Conservation (phyloP, 768 basidiomycete species). For the Hortiboletus campestris region DNA sequence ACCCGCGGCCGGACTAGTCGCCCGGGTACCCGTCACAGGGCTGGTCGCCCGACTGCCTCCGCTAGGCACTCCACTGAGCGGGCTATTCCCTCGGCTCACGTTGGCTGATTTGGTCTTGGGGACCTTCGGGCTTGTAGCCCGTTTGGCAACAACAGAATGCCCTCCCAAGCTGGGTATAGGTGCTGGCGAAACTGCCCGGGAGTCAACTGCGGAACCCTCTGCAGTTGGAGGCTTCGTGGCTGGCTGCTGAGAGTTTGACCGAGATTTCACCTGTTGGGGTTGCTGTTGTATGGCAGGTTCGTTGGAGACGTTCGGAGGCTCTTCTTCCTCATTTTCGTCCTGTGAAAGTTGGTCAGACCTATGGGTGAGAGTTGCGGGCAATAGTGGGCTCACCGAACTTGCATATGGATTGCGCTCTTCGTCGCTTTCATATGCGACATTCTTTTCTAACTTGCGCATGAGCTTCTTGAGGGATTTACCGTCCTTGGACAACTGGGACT, state of each 20-base stretch:
- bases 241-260: conserved; percentile 40
- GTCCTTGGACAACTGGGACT: conserved; percentile 59
- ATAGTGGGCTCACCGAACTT: conserved; percentile 54
- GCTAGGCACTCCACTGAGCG: conserved; percentile 39
- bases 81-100: conserved; percentile 57
- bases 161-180: conserved; percentile 60
- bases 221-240: conserved; percentile 33
- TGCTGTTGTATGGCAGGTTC: conserved; percentile 44
- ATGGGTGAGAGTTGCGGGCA: background rate
- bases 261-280: conserved; percentile 45
- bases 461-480: conserved; percentile 84
- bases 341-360: conserved; percentile 22
- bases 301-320: conserved; percentile 40
- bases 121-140: conserved; percentile 79
- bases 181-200: conserved; percentile 55
- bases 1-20: conserved; percentile 33
- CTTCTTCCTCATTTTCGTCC: conserved; percentile 77
- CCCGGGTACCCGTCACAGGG: conserved; percentile 39
- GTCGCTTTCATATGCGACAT: conserved; percentile 77
- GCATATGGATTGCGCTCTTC: conserved; percentile 81
- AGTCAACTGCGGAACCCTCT: conserved; percentile 33
- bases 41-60: conserved; percentile 53
- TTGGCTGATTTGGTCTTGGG: conserved; percentile 53
- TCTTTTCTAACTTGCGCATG: conserved; percentile 80
- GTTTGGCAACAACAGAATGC: conserved; percentile 77